Percentiles rank a stretch among this genome's conserved stretches.
These are phyloP conservation scores for Cutaneotrichosporon dermatis DNA, from an alignment of 1,284 basidiomycete genomes.

Conservation along the genomic window DNA sequence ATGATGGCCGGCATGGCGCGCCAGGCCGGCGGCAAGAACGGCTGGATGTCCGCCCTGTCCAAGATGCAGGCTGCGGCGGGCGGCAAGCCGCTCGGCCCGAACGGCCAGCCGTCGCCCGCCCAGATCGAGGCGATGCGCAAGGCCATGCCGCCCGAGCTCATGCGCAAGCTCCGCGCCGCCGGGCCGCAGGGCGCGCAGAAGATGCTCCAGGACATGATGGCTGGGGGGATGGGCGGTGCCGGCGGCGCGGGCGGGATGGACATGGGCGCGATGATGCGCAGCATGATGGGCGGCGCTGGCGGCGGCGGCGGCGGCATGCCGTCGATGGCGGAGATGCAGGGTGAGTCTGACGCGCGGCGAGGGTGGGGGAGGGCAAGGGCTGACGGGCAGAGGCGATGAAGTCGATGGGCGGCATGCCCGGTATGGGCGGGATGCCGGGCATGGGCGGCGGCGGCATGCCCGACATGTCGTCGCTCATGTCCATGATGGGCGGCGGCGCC, in stretches of 20 bases:
- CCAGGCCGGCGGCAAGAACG: slow-evolving; percentile 92
- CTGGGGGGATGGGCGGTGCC: slow-evolving; percentile 50
- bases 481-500: slow-evolving; percentile 50
- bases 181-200: slow-evolving; percentile 79
- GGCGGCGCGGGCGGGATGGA: slow-evolving; percentile 56
- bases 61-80: slow-evolving; percentile 83
- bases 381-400: slow-evolving; percentile 61
- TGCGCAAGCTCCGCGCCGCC: slow-evolving; percentile 73
- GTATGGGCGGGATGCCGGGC: slow-evolving; percentile 53
- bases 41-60: slow-evolving; percentile 82
- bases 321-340: slow-evolving; percentile 50
- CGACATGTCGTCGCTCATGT: slow-evolving; percentile 48
- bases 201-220: slow-evolving; percentile 96
- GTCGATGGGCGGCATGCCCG: slow-evolving; percentile 60
- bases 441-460: slow-evolving; percentile 49
- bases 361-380: too few species aligned
- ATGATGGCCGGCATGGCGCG: slow-evolving; percentile 99
- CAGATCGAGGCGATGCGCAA: slow-evolving; percentile 89
- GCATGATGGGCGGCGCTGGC: slow-evolving; percentile 37
- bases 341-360: too few species aligned
- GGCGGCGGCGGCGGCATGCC: slow-evolving; percentile 47
- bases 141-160: slow-evolving; percentile 80
- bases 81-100: slow-evolving; percentile 73
- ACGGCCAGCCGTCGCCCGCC: slow-evolving; percentile 82
- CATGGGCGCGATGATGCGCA: slow-evolving; percentile 57